Percentiles rank a stretch among this genome's conserved stretches.
Evolutionary conservation across 805 yeast species (phyloP).

Genomic region (Starmera caribaea): DNA sequence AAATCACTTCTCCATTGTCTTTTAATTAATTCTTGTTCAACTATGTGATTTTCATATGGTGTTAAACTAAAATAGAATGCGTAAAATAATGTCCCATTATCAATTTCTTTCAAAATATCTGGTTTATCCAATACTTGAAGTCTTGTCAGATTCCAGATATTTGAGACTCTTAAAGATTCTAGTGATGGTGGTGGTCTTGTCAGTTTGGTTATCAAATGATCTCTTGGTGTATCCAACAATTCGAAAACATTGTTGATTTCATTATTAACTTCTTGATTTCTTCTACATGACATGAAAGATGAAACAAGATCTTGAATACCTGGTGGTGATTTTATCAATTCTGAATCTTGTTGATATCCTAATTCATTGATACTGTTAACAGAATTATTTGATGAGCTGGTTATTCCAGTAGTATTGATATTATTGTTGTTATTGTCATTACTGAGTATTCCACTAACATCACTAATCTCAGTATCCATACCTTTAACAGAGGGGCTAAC

Average conservation of each 20-base stretch:
- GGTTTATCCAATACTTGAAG: slow-evolving; percentile 38
- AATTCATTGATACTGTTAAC: slow-evolving; percentile 5
- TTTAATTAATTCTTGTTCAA: slow-evolving; percentile 66
- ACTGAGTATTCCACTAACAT: no score
- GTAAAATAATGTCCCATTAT: slow-evolving; percentile 78
- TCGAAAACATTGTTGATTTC: slow-evolving; percentile 35
- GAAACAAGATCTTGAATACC: slow-evolving; percentile 22
- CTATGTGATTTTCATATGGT: slow-evolving; percentile 57
- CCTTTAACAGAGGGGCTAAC: background rate
- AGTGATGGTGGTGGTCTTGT: slow-evolving; percentile 60
- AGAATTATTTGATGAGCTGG: slow-evolving; percentile 1
- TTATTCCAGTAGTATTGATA: no score
- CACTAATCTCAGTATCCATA: no score
- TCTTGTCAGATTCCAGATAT: slow-evolving; percentile 79
- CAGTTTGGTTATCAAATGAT: slow-evolving; percentile 76
- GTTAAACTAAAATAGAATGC: slow-evolving; percentile 77
- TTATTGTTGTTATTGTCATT: no score
- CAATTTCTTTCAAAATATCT: slow-evolving; percentile 53
- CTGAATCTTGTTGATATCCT: slow-evolving; percentile 9
- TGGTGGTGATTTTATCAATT: slow-evolving; percentile 16
- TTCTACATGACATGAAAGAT: slow-evolving; percentile 17
- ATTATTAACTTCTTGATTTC: slow-evolving; percentile 4
- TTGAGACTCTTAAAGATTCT: slow-evolving; percentile 78
- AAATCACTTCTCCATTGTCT: slow-evolving; percentile 79
- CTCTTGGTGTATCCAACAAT: slow-evolving; percentile 52